These are phyloP conservation scores for Ogataea methanolica DNA, from an alignment of 805 yeast genomes.

Conservation along the genomic window DNA sequence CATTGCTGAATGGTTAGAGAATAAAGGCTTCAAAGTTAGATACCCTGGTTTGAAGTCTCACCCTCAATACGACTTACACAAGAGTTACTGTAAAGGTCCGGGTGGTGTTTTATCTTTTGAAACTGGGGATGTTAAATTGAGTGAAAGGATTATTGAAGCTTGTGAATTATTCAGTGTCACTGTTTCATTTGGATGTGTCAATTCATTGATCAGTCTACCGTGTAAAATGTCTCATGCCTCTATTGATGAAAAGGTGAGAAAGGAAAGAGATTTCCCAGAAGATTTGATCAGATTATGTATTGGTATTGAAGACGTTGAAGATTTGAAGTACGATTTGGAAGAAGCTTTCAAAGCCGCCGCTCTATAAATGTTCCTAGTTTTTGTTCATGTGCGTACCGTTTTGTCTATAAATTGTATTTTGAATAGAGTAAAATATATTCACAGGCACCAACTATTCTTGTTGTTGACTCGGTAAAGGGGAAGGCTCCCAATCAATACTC, in stretches of 20 bases:
- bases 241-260: constrained; percentile 80
- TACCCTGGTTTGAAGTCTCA: constrained; percentile 82
- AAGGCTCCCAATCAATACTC: too few relatives aligned
- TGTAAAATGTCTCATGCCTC: constrained; percentile 98
- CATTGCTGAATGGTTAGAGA: constrained; percentile 69
- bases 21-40: constrained; percentile 68
- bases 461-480: too few relatives aligned
- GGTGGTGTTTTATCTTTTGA: constrained; percentile 90
- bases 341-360: constrained; percentile 18
- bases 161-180: constrained; percentile 81
- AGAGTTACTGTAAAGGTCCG: constrained; percentile 71
- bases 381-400: too few relatives aligned
- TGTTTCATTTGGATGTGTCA: constrained; percentile 92
- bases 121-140: constrained; percentile 66
- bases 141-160: constrained; percentile 70
- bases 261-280: constrained; percentile 87
- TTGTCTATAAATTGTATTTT: too few relatives aligned
- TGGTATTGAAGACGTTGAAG: constrained; percentile 83
- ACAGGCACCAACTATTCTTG: too few relatives aligned
- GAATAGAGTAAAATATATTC: too few relatives aligned
- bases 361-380: too few relatives aligned
- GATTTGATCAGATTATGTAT: constrained; percentile 86
- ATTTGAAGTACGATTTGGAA: constrained; percentile 75
- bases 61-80: constrained; percentile 78
- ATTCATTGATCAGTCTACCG: constrained; percentile 88